Evolutionary conservation across 225 moss, liverwort and hornwort species (phyloP), one percentile per base, ranked within the genome.

Genomic region (Antitrichia curtipendula): DNA sequence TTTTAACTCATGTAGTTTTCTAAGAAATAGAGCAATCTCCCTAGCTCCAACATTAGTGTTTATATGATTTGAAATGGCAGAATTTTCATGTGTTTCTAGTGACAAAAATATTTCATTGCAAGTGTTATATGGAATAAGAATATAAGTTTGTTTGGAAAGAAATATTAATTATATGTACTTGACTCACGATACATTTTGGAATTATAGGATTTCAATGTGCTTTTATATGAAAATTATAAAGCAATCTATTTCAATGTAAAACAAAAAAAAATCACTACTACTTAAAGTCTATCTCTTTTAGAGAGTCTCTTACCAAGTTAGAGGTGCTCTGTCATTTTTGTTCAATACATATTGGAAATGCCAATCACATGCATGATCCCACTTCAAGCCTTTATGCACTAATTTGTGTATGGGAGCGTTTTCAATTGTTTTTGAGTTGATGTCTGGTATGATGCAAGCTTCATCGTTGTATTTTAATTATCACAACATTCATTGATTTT

Each of bases 71-170:
- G 3, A 22, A 53, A 53, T 53, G 22, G 8, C 3, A 75, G 21
- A 20, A 31, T 7, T 32, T 74, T 32, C 7, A 32, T 49, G 12
- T 0, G 0, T 47, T 9, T 73, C 0, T 9, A 0, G 13, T 1
- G 2, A 32, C 4, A 32, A 74, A 18, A 49, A 32, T 19, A 3
- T 32, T 49, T 20, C 1, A 20, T 1, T 74, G 7, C 8, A 74
- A 74, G 4, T 49, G 2, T 21, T 13, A 12, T 0, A 20, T 19
- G 8, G 16, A 74, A 12, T 50, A 20, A 21, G 12, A 50, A 12
- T 32, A 11, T 32, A 9, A 53, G 36, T 1, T 53, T 53, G 14
- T 23, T 53, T 23, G 8, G 6, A 2, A 53, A 14, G 24, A 15
- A 13, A 36, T 4, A 53, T 23, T 53, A 53, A 5, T 14, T 53